A percentile compares a stretch with the other conserved stretches of the same genome.
phyloP scores from a whole-genome alignment of 345 rosid genomes.

The Passiflora organensis region DNA sequence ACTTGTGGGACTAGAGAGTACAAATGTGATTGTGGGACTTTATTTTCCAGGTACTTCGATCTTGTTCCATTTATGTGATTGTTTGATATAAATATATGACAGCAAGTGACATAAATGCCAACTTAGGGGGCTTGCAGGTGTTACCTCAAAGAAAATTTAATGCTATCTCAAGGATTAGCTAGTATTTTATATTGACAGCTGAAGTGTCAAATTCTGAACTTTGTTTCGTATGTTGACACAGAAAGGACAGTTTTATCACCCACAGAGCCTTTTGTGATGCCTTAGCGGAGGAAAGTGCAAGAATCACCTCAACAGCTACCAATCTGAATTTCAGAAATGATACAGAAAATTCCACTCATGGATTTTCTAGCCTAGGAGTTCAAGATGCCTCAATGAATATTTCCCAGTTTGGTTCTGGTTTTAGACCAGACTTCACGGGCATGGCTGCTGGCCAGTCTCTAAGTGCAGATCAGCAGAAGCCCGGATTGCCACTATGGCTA shows the following conservation, averaged over 20 bases:
- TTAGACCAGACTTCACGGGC: conserved; percentile 36
- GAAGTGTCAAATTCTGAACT: too few species aligned
- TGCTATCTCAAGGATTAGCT: too few species aligned
- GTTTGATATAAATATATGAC: too few species aligned
- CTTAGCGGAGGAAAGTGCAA: conserved; percentile 72
- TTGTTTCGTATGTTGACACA: too few species aligned
- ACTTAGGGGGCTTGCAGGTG: too few species aligned
- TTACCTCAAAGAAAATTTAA: too few species aligned
- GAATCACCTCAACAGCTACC: conserved; percentile 40
- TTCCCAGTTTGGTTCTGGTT: conserved; percentile 46
- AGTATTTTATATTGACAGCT: too few species aligned
- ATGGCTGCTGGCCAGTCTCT: conserved; percentile 28
- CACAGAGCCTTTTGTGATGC: conserved; percentile 98
- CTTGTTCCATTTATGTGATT: too few species aligned
- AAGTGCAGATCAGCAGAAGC: conserved; percentile 18
- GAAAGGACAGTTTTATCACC: conserved; percentile 94
- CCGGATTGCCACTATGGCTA: conserved; percentile 25
- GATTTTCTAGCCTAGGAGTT: conserved; percentile 37
- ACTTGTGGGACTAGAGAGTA: conserved; percentile 97
- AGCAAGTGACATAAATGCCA: conserved; percentile 49
- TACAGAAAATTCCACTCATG: conserved; percentile 42
- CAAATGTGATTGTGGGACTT: conserved; percentile 90
- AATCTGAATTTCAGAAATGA: conserved; percentile 60
- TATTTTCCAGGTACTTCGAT: conserved; percentile 85
- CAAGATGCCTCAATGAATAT: conserved; percentile 38